Base-by-base conservation (phyloP, 371 early-diverging fungal species). In the Mucor indicus region DNA sequence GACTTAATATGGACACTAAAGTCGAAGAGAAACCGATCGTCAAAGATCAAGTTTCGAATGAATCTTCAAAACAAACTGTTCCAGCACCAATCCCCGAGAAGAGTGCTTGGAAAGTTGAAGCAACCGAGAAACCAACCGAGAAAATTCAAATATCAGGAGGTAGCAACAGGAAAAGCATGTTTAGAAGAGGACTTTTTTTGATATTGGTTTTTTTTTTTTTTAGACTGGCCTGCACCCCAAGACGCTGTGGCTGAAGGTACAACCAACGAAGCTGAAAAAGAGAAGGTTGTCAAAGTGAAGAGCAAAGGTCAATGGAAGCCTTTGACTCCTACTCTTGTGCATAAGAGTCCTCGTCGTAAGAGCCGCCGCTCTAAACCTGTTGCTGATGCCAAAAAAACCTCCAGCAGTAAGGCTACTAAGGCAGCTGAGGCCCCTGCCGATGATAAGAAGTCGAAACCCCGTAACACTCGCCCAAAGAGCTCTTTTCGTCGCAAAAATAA, bases 241-340 rank as follows among this genome's bases (percentile, higher is more conserved):
- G 71, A 72, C 41, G 67, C 69, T n/a, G 52, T 54, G 21, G 55
- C 37, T 4, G 71, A 68, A 44, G 66, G 72, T 4, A 53, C 46
- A 17, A 46, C 50, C 25, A 62, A 69, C 38, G 61, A 57, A 35
- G 17, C 15, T 15, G 57, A 53, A 8, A 67, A 75, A 55, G 71
- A 49, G 40, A 31, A 51, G 45, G 53, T 57, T 23, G 63, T 67
- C 24, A 63, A 75, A 55, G 67, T 62, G 21, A 72, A 70, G 66
- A 74, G 67, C 46, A 83, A 79, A 57, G 77, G 78, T 36, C 79
- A 75, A 62, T 77, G 83, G 72, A 79, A 75, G 24, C 75, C 78
- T n/a, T 69, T 64, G 41, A 80, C 83, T 29, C 80, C 83, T 47
- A 79, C 73, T 30, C 77, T 83, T 42, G 78, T 75, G n/a, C 83